phyloP scores from a whole-genome alignment of 2,329 filamentous ascomycete genomes.

The Tolypocladium sp. region DNA sequence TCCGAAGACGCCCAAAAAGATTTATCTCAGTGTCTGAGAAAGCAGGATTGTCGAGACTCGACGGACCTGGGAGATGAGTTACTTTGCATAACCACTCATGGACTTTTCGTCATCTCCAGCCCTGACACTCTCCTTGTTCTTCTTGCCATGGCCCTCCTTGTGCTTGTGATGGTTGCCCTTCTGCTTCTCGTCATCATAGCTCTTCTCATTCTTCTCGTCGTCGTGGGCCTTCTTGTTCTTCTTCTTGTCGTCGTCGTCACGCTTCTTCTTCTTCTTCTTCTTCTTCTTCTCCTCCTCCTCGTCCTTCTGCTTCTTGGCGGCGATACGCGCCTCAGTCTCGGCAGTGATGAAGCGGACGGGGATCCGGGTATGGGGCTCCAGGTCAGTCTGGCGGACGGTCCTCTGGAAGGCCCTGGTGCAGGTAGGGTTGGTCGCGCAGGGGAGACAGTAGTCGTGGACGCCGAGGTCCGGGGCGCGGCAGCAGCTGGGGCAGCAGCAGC shows the following conservation, averaged over 20 bases:
- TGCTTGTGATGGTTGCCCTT: not conserved
- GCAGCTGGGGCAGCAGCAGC: constrained; percentile 21
- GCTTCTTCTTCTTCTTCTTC: no score
- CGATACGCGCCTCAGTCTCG: not conserved
- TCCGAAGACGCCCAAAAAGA: not conserved
- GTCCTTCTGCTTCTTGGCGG: not conserved
- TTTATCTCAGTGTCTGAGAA: not conserved
- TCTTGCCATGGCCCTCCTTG: not conserved
- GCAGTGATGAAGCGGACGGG: not conserved
- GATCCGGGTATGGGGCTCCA: not conserved
- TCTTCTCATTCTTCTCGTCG: not conserved
- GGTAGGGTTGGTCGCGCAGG: constrained; percentile 14
- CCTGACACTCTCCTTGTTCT: not conserved
- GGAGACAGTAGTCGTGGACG: constrained; percentile 21
- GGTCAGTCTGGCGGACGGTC: not conserved
- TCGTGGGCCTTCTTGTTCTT: not conserved
- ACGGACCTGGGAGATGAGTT: not conserved
- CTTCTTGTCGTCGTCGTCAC: not conserved
- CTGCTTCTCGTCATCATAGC: not conserved
- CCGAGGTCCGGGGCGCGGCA: constrained; percentile 20
- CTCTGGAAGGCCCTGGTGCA: constrained; percentile 8
- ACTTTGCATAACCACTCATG: not conserved
- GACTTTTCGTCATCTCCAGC: not conserved
- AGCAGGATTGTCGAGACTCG: not conserved
- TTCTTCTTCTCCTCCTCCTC: not conserved